Conservation (phyloP, 441 rosid species). For the Biscutella laevigata region DNA sequence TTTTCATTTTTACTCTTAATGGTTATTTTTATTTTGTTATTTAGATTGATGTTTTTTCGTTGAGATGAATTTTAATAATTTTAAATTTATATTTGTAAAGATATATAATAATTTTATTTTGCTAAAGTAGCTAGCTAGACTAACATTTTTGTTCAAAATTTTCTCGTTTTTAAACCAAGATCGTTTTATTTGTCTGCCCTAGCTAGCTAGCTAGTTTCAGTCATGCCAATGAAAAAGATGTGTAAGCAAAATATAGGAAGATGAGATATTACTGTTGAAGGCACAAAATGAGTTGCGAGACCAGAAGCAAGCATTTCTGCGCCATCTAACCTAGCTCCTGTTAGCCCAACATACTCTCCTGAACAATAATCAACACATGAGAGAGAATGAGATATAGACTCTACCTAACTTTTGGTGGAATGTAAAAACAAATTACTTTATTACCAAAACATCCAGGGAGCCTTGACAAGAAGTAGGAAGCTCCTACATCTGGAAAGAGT, state of each 20-base stretch:
- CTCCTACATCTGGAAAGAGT: conserved; percentile 82
- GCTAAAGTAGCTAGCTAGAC: too few relatives aligned
- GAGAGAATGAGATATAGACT: neutral
- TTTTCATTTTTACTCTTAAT: too few relatives aligned
- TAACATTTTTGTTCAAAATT: too few relatives aligned
- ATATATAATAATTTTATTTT: too few relatives aligned
- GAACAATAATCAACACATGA: conserved; percentile 11
- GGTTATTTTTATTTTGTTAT: too few relatives aligned
- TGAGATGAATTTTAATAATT: too few relatives aligned
- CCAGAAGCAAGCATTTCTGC: conserved; percentile 83
- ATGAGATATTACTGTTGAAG: conserved; percentile 49
- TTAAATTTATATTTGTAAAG: too few relatives aligned
- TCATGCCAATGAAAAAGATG: too few relatives aligned
- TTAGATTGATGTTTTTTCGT: too few relatives aligned
- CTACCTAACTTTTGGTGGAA: neutral
- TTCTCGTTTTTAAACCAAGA: too few relatives aligned
- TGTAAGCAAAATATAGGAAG: conserved; percentile 5
- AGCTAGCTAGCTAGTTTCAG: too few relatives aligned
- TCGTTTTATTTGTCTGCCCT: too few relatives aligned
- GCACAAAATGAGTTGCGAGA: conserved; percentile 81
- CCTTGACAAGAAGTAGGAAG: conserved; percentile 81
- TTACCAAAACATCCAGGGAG: conserved; percentile 91
- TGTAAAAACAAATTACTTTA: neutral
- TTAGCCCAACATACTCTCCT: conserved; percentile 84
- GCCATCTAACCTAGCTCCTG: conserved; percentile 77